Conservation (phyloP, 2,329 filamentous ascomycete species). For the Eurotiales sp. region DNA sequence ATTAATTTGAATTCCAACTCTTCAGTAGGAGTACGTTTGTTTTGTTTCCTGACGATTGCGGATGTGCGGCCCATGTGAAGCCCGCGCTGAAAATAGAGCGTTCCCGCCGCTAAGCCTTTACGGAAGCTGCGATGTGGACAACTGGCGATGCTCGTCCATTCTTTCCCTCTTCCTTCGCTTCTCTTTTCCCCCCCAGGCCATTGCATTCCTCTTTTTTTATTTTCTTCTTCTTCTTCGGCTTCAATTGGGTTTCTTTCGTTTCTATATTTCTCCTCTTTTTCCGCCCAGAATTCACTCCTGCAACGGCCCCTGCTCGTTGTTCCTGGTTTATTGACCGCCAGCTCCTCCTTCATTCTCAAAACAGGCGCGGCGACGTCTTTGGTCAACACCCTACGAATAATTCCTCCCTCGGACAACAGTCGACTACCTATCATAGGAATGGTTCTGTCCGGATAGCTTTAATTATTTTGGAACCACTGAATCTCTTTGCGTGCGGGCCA, state of each 20-base stretch:
- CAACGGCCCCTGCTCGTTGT: background rate
- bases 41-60: too few species aligned
- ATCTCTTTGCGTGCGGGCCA: background rate
- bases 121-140: conserved; percentile 9
- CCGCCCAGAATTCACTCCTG: background rate
- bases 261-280: conserved; percentile 9
- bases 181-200: conserved; percentile 1
- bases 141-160: conserved; percentile 1
- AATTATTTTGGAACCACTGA: background rate
- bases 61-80: background rate
- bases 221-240: conserved; percentile 12
- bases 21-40: too few species aligned
- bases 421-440: background rate
- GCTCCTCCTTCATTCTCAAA: background rate
- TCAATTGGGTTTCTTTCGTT: conserved; percentile 10
- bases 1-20: too few species aligned
- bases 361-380: background rate
- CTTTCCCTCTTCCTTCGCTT: background rate
- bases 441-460: background rate
- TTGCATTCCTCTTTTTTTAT: conserved; percentile 10
- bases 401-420: background rate
- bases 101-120: conserved; percentile 5
- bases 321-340: background rate
- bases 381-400: background rate
- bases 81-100: conserved; percentile 13